Percentiles rank a stretch among this genome's conserved stretches.
These are phyloP conservation scores for Talaromyces nanjingensis DNA, from an alignment of 495 filamentous ascomycete species.

Conservation along the genomic window DNA sequence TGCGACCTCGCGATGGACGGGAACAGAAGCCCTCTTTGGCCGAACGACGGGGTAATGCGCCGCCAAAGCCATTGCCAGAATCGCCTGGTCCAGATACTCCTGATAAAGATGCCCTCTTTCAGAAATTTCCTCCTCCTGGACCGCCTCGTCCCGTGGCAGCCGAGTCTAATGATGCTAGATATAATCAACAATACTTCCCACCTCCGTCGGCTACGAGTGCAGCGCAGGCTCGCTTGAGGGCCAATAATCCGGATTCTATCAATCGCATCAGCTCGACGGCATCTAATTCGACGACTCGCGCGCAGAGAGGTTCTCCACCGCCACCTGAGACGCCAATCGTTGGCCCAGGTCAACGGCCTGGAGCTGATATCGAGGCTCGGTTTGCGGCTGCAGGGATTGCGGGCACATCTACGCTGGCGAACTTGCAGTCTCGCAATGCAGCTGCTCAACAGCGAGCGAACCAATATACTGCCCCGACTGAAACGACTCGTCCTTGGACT, in stretches of 20 bases:
- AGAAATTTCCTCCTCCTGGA: slow-evolving; percentile 14
- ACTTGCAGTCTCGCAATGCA: slow-evolving; percentile 74
- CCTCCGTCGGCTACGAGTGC: slow-evolving; percentile 37
- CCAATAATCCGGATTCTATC: slow-evolving; percentile 47
- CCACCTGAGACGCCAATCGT: slow-evolving; percentile 92
- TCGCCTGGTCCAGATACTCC: slow-evolving; percentile 65
- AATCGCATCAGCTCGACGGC: slow-evolving; percentile 81
- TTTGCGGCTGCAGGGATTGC: slow-evolving; percentile 87
- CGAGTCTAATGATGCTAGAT: slow-evolving; percentile 16
- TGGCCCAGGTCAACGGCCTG: slow-evolving; percentile 59
- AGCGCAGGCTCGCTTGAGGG: slow-evolving; percentile 27
- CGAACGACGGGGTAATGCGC: slow-evolving; percentile 60
- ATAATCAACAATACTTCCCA: slow-evolving; percentile 63
- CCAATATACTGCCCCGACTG: slow-evolving; percentile 58
- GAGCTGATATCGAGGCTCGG: slow-evolving; percentile 77
- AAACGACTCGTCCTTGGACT: slow-evolving; percentile 75
- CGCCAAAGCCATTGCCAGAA: slow-evolving; percentile 70
- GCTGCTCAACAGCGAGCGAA: slow-evolving; percentile 69
- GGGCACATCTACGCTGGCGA: slow-evolving; percentile 71
- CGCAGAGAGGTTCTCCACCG: slow-evolving; percentile 86
- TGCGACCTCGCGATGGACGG: slow-evolving; percentile 41
- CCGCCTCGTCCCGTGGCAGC: slow-evolving; percentile 7
- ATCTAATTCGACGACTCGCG: slow-evolving; percentile 87
- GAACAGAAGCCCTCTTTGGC: slow-evolving; percentile 48
- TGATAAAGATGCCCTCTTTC: slow-evolving; percentile 65